Percentiles rank a stretch among this genome's conserved stretches.
These are phyloP conservation scores for Picea glauca DNA, from an alignment of 75 land plant genomes.

Conservation along the genomic window DNA sequence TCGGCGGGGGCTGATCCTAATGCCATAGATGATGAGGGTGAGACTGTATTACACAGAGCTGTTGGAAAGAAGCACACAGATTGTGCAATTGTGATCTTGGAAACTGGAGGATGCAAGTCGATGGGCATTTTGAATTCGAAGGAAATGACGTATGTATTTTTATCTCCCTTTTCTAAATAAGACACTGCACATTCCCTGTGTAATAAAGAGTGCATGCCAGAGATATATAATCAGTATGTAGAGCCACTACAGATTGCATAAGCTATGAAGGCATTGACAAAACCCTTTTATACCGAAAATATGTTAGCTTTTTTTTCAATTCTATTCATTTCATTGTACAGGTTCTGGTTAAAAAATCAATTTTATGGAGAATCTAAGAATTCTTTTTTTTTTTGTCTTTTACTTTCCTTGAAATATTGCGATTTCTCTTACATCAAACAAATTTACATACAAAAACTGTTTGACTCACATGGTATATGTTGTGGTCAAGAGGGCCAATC, in stretches of 20 bases:
- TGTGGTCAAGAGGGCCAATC: too few species aligned
- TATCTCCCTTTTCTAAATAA: neutral
- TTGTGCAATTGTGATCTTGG: conserved; percentile 84
- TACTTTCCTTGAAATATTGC: too few species aligned
- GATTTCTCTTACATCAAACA: too few species aligned
- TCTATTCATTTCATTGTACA: too few species aligned
- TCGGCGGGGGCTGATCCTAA: conserved; percentile 90
- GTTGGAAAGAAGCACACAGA: conserved; percentile 71
- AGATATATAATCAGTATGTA: too few species aligned
- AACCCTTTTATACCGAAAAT: neutral
- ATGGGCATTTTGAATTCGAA: conserved; percentile 70
- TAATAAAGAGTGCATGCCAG: too few species aligned
- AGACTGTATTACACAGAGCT: conserved; percentile 88
- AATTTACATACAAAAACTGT: too few species aligned
- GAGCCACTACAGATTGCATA: neutral
- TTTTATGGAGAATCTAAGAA: too few species aligned
- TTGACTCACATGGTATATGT: too few species aligned
- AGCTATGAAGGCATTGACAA: neutral
- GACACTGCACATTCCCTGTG: too few species aligned
- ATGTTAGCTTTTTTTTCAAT: neutral
- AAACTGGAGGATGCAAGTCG: conserved; percentile 88
- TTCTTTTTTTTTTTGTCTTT: too few species aligned
- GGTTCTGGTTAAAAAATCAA: too few species aligned
- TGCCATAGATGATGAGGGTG: conserved; percentile 89
- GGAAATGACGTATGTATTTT: conserved; percentile 61